Base-by-base conservation (phyloP, 192 early-diverging fungal genomes). In the Coemansia sp. region DNA sequence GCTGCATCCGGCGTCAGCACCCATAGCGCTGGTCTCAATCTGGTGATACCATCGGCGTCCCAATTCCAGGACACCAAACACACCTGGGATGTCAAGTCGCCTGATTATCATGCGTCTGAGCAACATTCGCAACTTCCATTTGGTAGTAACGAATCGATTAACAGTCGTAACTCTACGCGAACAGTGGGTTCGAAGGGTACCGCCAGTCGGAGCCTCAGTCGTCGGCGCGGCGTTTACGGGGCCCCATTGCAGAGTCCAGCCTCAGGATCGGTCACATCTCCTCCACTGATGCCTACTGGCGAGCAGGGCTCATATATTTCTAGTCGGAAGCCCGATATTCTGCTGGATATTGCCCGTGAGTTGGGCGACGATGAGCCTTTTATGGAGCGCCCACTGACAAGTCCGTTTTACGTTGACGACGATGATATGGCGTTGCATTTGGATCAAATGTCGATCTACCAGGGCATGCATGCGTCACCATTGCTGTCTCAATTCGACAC, bases 271-370 rank as follows among this genome's bases (percentile, higher is more conserved):
- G 22, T 58, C 2, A 54, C 47, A 19, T 48, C 52, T 16, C 52
- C 62, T 9, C 52, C 52, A 2, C 49, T 68, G 23, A 53, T 54
- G 16, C 26, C 38, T n/a, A 27, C 28, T 19, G 27, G 54, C 58
- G 67, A 68, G n/a, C 21, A 16, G 41, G 34, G 49, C 32, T 25
- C 56, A n/a, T 49, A 66, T 18, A 23, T 49, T 14, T 47, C 23
- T 18, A 49, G 38, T 1, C 59, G 52, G 14, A 65, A 63, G 24
- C 50, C 64, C 4, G 64, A 68, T 51, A 74, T 79, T 54, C 54
- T 79, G 47, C 53, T 74, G 23, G 76, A 79, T 52, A 79, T 79
- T 70, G 76, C 76, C 41, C 71, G 76, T 32, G 76, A 79, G 64
- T 71, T 79, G 28, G 67, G 76, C 41, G 68, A 79, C 22, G 76